phyloP scores from a whole-genome alignment of 768 basidiomycete species.

The Hydnomerulius pinastri region DNA sequence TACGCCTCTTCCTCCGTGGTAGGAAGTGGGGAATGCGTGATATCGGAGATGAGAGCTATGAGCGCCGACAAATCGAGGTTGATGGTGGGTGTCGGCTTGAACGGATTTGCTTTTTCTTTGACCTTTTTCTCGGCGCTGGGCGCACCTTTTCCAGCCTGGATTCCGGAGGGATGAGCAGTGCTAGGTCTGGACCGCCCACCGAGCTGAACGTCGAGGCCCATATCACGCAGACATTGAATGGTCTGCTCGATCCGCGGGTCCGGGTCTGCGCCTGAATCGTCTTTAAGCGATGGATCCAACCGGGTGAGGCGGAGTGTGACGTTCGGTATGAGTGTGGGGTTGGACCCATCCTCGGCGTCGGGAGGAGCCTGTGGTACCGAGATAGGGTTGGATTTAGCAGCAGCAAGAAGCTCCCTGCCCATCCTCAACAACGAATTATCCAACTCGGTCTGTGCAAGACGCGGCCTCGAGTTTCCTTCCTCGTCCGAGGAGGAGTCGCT shows the following conservation, averaged over 20 bases:
- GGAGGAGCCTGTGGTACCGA: conserved; percentile 15
- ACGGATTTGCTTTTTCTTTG: conserved; percentile 7
- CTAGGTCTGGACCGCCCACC: conserved; percentile 50
- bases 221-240: conserved; percentile 50
- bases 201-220: conserved; percentile 69
- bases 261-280: conserved; percentile 24
- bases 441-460: conserved; percentile 52
- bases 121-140: no score
- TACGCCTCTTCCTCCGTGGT: conserved; percentile 55
- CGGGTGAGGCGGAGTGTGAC: conserved; percentile 72
- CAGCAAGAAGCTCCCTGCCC: conserved; percentile 65
- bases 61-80: conserved; percentile 85
- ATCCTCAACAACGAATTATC: conserved; percentile 76
- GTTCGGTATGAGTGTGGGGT: conserved; percentile 37
- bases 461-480: conserved; percentile 28
- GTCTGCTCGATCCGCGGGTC: conserved; percentile 67
- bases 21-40: conserved; percentile 74
- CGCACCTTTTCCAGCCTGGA: no score
- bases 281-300: conserved; percentile 46
- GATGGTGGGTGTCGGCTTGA: conserved; percentile 58
- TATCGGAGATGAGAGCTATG: conserved; percentile 82
- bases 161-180: neutral
- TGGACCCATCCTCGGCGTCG: conserved; percentile 6
- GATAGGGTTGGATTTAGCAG: conserved; percentile 60
- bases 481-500: conserved; percentile 48